Evolutionary conservation across 2,329 filamentous ascomycete genomes (phyloP).

Genomic region (Sarocladiaceae sp.): DNA sequence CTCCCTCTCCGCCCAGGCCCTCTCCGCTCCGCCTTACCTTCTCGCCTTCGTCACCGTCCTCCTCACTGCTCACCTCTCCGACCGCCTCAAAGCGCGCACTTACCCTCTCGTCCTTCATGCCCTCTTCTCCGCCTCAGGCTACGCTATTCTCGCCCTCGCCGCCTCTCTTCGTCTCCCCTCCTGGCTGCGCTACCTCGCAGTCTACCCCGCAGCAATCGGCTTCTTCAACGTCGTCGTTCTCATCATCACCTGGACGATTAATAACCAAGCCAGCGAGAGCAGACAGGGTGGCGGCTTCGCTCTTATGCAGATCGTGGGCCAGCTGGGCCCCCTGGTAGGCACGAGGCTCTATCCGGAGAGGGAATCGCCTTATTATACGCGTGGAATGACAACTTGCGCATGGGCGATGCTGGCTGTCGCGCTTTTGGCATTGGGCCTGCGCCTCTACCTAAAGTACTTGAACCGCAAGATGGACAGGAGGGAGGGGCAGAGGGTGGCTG

Average conservation of each 20-base stretch:
- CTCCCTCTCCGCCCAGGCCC: constrained; percentile 62
- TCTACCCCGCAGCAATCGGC: constrained; percentile 72
- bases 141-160: constrained; percentile 54
- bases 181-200: constrained; percentile 60
- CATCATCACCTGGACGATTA: constrained; percentile 82
- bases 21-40: constrained; percentile 77
- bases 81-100: constrained; percentile 56
- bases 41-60: constrained; percentile 67
- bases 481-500: constrained; percentile 19
- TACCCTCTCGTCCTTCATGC: constrained; percentile 64
- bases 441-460: constrained; percentile 43
- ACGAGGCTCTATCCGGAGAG: constrained; percentile 56
- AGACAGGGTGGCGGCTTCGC: constrained; percentile 72
- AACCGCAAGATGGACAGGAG: constrained; percentile 40
- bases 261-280: constrained; percentile 68
- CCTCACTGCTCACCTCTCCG: constrained; percentile 65
- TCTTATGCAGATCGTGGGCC: constrained; percentile 73
- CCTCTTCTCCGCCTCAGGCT: constrained; percentile 56
- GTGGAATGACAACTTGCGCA: constrained; percentile 57
- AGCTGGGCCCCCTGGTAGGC: constrained; percentile 69
- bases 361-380: constrained; percentile 55
- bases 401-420: constrained; percentile 57
- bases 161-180: constrained; percentile 36
- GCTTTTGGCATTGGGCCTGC: constrained; percentile 44
- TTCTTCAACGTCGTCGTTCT: constrained; percentile 82